Evolutionary conservation across 352 stramenopile species (phyloP), one percentile per base, ranked within the genome.

Genomic region (Globisporangium spinosum): DNA sequence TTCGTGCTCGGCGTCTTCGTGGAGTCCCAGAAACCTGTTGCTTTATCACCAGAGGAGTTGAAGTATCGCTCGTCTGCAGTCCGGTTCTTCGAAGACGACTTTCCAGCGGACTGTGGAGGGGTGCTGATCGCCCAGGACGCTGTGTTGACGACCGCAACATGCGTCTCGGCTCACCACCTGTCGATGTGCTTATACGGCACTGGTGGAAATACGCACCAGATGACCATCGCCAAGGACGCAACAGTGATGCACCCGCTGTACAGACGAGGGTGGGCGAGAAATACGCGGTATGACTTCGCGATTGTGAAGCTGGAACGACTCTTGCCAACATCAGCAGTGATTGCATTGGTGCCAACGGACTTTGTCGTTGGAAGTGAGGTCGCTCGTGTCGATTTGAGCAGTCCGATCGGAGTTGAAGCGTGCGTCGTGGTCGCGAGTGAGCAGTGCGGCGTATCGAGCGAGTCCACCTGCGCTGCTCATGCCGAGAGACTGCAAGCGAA

Each of bases 171-270:
- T 3, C 34, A 68, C 23, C 13, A 8, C 9, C 4, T 58, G 3
- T 35, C 60, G 13, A n/a, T 20, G 38, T 47, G 38, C n/a, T 17
- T 47, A 15, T 47, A 47, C 38, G 38, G 38, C 13, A 47, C 38
- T 47, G 38, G 38, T 8, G 38, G n/a, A 2, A 47, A 47, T 17
- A 47, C 38, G 13, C 7, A 47, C 38, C 12, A 38, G 6, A 2
- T 45, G 2, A n/a, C 2, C 17, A 47, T 47, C 38, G 3, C 38
- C 38, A 47, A 47, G 3, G 38, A 32, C 12, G 25, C 45, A 8
- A 65, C 51, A 2, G 62, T 38, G 51, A 17, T 62, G 13, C 62
- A 68, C 7, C 51, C 62, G 7, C 35, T 54, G 32, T 68, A 62
- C 43, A 29, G 51, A 17, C 35, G 35, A 43, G 35, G 13, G 0